Evolutionary conservation across 148 eudicot species (phyloP).

Genomic region (Nyssa sinensis): DNA sequence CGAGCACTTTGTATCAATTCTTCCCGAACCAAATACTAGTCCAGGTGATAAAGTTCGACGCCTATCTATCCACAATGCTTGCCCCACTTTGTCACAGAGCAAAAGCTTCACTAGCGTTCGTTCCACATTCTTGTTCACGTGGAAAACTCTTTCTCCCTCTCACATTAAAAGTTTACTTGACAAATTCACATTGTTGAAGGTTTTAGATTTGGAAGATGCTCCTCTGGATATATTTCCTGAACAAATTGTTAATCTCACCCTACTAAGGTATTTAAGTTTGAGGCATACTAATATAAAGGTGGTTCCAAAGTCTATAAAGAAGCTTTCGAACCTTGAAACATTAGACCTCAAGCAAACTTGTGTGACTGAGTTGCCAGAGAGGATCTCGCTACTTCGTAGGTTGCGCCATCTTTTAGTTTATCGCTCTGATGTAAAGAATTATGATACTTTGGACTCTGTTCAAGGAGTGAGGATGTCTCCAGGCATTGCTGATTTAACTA

Average conservation of each 20-base stretch:
- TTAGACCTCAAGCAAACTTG: conserved; percentile 32
- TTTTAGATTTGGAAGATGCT: conserved; percentile 27
- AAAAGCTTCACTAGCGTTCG: conserved; percentile 8
- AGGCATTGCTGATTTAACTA: conserved; percentile 4
- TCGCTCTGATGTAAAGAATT: background rate
- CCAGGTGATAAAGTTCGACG: conserved; percentile 10
- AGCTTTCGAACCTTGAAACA: conserved; percentile 30
- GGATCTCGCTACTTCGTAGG: background rate
- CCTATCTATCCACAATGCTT: conserved; percentile 16
- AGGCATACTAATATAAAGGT: conserved; percentile 20
- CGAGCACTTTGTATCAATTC: conserved; percentile 13
- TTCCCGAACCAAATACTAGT: background rate
- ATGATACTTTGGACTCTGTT: background rate
- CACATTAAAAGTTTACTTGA: background rate
- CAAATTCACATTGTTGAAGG: conserved; percentile 13
- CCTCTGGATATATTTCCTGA: conserved; percentile 22
- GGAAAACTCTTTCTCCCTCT: background rate
- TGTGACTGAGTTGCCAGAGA: conserved; percentile 13
- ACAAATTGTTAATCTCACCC: conserved; percentile 15
- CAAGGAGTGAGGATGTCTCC: conserved; percentile 5
- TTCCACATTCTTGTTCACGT: conserved; percentile 19
- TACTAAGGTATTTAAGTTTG: conserved; percentile 31
- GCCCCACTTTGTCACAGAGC: background rate
- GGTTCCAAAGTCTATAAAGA: conserved; percentile 30
- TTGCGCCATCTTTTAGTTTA: conserved; percentile 17